A percentile compares a stretch with the other conserved stretches of the same genome.
These are phyloP conservation scores for Plantago ovata DNA, from an alignment of 257 asterid genomes.

Conservation along the genomic window DNA sequence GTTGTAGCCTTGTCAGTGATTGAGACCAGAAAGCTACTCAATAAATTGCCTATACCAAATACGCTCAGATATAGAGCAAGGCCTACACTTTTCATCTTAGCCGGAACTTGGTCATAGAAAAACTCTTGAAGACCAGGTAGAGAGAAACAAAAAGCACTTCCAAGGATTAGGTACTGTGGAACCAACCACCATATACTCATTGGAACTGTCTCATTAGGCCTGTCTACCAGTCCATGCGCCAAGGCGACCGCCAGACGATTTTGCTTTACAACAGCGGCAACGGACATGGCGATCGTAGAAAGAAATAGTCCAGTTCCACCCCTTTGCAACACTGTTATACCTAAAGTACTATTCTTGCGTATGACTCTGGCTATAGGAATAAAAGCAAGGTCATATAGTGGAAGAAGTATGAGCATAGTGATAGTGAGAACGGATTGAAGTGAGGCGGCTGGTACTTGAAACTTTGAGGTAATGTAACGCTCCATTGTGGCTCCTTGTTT, in stretches of 20 bases:
- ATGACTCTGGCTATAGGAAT: constrained; percentile 41
- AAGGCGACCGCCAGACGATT: constrained; percentile 43
- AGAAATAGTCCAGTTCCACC: constrained; percentile 54
- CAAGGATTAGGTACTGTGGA: constrained; percentile 55
- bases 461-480: constrained; percentile 38
- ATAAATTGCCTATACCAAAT: constrained; percentile 51
- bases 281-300: constrained; percentile 39
- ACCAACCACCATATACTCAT: constrained; percentile 61
- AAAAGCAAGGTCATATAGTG: constrained; percentile 49
- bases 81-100: constrained; percentile 52
- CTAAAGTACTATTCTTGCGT: constrained; percentile 43
- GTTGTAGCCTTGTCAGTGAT: constrained; percentile 31
- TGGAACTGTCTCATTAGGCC: constrained; percentile 40
- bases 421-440: constrained; percentile 45
- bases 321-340: constrained; percentile 57
- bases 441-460: constrained; percentile 60
- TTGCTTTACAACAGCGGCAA: constrained; percentile 58
- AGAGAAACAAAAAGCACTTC: constrained; percentile 45
- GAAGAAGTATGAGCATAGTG: constrained; percentile 47
- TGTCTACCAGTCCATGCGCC: constrained; percentile 36
- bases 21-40: constrained; percentile 57
- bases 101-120: constrained; percentile 60
- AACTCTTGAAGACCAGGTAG: constrained; percentile 68
- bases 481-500: constrained; percentile 74
- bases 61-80: constrained; percentile 50